Base-by-base conservation (phyloP, 2,329 filamentous ascomycete species). In the Ascochyta rabiei region DNA sequence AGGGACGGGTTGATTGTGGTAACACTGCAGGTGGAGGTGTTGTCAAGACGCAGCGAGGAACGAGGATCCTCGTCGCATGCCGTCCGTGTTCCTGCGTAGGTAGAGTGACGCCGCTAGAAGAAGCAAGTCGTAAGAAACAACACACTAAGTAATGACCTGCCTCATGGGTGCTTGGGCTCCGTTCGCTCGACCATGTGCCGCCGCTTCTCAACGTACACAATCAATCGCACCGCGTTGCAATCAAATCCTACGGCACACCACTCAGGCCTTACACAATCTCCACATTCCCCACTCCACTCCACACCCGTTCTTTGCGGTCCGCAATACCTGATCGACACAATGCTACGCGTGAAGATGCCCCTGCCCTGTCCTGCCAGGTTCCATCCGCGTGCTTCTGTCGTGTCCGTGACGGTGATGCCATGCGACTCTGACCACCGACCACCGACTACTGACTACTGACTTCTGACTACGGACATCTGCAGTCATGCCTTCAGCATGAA, bases 361-460 rank as follows among this genome's bases (percentile, higher is more conserved):
- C 21, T 6, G 4, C 34, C 41, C 49, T 42, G 35, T 40, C 18
- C 28, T 46, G 52, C 37, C 52, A 49, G 46, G 52, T 55, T 46
- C 34, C 46, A 55, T 55, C 52, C 52, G 52, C 46, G 41, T 46
- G 52, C 46, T 41, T 45, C 52, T 46, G 46, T 18, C 23, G n/a
- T n/a, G 21, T 6, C 4, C 3, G 4, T 13, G 3, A 30, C 28
- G 28, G 12, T 15, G 12, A 15, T 13, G 4, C 12, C 28, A 30
- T 30, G 12, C 13, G 28, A 30, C 12, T 30, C 12, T 13, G 12
- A 13, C 28, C 13, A 30, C 12, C 28, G 12, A 30, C 28, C 10
- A 13, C 28, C 12, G 21, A 23, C 21, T 23, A 23, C 2, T 23
- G 4, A 13, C 12, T 30, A 30, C 12, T 4, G 12, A 30, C 28